Evolutionary conservation across 2,329 filamentous ascomycete genomes (phyloP).

Genomic region (Dothistroma septosporum): DNA sequence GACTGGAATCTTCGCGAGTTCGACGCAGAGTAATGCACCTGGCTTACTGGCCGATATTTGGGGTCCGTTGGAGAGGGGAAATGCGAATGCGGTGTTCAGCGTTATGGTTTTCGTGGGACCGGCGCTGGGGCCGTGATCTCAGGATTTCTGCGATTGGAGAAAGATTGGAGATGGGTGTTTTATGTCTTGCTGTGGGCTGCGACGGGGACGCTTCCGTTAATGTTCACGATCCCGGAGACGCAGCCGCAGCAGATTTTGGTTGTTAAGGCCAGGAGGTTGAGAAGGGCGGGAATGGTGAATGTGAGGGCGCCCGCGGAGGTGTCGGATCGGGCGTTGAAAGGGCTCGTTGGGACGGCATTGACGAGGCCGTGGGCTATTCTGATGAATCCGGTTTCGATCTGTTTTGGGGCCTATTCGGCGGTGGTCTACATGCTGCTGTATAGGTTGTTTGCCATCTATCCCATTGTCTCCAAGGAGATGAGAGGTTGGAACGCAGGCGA

Average conservation of each 20-base stretch:
- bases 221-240: conserved; percentile 57
- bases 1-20: conserved; percentile 53
- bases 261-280: conserved; percentile 51
- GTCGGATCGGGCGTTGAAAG: conserved; percentile 32
- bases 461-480: conserved; percentile 58
- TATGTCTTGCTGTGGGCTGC: conserved; percentile 43
- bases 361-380: conserved; percentile 65
- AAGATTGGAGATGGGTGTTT: conserved; percentile 46
- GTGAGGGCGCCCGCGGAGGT: conserved; percentile 48
- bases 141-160: conserved; percentile 55
- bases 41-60: conserved; percentile 55
- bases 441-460: conserved; percentile 48
- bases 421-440: conserved; percentile 51
- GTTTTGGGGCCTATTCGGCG: conserved; percentile 63
- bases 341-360: conserved; percentile 53
- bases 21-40: conserved; percentile 41
- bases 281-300: conserved; percentile 34
- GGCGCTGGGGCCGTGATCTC: conserved; percentile 53
- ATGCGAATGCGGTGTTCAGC: conserved; percentile 49
- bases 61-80: conserved; percentile 50
- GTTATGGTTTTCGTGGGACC: conserved; percentile 54
- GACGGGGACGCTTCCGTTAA: conserved; percentile 30
- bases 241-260: conserved; percentile 49
- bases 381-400: conserved; percentile 67
- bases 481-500: conserved; percentile 58